A percentile compares a stretch with the other conserved stretches of the same genome.
Conservation (phyloP, 2,329 filamentous ascomycete species). For the Diplodia corticola region DNA sequence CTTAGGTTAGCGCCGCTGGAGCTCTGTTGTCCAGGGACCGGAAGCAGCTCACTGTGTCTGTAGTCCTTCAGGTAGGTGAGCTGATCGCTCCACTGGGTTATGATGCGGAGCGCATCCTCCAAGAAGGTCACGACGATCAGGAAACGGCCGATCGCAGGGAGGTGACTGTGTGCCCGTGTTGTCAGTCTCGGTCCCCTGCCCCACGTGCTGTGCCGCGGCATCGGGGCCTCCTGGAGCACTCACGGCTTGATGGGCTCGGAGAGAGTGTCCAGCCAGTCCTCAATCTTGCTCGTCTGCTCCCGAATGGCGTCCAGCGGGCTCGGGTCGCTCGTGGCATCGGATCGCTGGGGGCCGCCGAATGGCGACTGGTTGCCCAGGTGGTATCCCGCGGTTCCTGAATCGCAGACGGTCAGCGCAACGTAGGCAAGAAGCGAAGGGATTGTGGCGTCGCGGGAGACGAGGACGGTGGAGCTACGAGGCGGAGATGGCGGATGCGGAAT, state of each 20-base stretch:
- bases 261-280: constrained; percentile 83
- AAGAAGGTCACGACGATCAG: constrained; percentile 98
- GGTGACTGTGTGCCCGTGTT: constrained; percentile 62
- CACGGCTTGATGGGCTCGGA: constrained; percentile 95
- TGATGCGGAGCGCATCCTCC: constrained; percentile 91
- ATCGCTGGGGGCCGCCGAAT: constrained; percentile 63
- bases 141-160: constrained; percentile 94
- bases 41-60: constrained; percentile 72
- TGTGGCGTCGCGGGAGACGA: constrained; percentile 1
- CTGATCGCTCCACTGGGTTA: constrained; percentile 97
- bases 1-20: constrained; percentile 20
- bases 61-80: constrained; percentile 90
- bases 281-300: constrained; percentile 96
- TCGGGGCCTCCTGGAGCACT: constrained; percentile 41
- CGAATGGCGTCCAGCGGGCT: constrained; percentile 85
- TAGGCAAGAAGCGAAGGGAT: constrained; percentile 25
- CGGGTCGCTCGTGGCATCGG: constrained; percentile 65
- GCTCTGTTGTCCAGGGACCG: constrained; percentile 9
- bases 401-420: neutral
- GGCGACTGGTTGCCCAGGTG: constrained; percentile 75
- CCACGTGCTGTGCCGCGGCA: neutral
- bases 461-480: neutral
- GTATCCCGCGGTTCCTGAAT: constrained; percentile 67
- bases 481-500: constrained; percentile 18
- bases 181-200: constrained; percentile 29